These are phyloP conservation scores for Abrus precatorius DNA, from an alignment of 306 rosid species.

Conservation along the genomic window DNA sequence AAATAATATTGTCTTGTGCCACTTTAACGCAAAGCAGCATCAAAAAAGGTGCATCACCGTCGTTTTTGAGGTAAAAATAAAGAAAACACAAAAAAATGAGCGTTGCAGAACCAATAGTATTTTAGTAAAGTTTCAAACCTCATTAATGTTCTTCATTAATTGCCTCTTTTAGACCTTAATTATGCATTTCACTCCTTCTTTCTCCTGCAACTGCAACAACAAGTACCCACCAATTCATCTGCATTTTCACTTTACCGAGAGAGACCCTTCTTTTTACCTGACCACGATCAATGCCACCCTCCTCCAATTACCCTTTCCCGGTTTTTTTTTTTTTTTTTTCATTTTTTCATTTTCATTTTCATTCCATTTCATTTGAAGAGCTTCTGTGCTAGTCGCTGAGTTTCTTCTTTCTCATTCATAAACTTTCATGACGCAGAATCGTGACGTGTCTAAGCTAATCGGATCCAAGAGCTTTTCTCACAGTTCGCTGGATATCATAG, in stretches of 20 bases:
- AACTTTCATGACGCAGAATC: conserved; percentile 32
- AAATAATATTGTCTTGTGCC: neutral
- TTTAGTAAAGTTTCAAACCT: conserved; percentile 32
- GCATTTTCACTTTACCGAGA: conserved; percentile 21
- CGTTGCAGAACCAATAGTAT: conserved; percentile 39
- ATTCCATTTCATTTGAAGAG: conserved; percentile 9
- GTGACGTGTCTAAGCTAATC: neutral
- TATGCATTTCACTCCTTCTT: neutral
- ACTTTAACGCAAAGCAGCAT: neutral
- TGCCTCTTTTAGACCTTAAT: neutral
- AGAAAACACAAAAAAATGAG: neutral
- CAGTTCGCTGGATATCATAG: neutral
- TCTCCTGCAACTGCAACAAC: neutral
- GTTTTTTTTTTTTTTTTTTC: neutral
- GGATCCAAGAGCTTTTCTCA: conserved; percentile 36
- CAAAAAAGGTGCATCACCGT: conserved; percentile 37
- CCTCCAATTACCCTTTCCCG: conserved; percentile 21
- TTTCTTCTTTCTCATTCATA: neutral
- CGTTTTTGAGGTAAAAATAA: conserved; percentile 11
- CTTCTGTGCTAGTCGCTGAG: conserved; percentile 28
- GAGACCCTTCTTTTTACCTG: neutral
- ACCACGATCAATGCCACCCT: conserved; percentile 29
- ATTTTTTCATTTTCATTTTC: neutral
- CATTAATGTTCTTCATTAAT: neutral
- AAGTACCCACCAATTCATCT: neutral